Evolutionary conservation across 805 yeast species (phyloP).

Genomic region (Wickerhamomyces bovis): DNA sequence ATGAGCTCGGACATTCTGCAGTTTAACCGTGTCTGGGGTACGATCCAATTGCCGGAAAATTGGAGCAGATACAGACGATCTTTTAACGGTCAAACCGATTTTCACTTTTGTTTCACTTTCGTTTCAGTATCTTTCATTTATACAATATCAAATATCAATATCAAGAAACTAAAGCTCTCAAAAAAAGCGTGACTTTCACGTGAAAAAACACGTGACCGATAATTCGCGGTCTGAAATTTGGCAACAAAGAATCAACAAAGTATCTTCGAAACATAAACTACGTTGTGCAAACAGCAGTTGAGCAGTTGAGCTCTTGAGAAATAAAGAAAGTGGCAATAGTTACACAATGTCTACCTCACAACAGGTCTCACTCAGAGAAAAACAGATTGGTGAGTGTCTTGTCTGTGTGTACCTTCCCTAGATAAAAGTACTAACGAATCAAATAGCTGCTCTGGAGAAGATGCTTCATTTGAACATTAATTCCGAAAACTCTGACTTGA

Average conservation of each 20-base stretch:
- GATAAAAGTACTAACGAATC: slow-evolving; percentile 2
- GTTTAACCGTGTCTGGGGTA: not conserved
- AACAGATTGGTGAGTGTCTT: slow-evolving; percentile 31
- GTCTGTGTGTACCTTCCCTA: no score
- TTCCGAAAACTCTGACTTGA: slow-evolving; percentile 42
- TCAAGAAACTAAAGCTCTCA: no score
- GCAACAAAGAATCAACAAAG: not conserved
- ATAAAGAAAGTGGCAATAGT: not conserved
- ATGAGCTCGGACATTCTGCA: not conserved
- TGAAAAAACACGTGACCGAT: not conserved
- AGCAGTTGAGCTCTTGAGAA: not conserved
- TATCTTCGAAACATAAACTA: not conserved
- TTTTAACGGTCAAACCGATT: no score
- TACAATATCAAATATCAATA: no score
- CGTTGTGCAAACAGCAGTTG: not conserved
- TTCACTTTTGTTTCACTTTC: no score
- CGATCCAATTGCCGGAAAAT: no score
- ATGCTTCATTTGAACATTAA: slow-evolving; percentile 80
- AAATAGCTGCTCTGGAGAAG: slow-evolving; percentile 51
- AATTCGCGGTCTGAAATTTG: not conserved
- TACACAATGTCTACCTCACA: slow-evolving; percentile 17
- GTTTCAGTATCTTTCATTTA: no score
- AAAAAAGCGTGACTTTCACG: not conserved
- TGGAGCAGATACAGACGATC: not conserved
- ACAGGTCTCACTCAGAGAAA: slow-evolving; percentile 31